Base-by-base conservation (phyloP, 306 rosid genomes). In the Parietaria judaica region DNA sequence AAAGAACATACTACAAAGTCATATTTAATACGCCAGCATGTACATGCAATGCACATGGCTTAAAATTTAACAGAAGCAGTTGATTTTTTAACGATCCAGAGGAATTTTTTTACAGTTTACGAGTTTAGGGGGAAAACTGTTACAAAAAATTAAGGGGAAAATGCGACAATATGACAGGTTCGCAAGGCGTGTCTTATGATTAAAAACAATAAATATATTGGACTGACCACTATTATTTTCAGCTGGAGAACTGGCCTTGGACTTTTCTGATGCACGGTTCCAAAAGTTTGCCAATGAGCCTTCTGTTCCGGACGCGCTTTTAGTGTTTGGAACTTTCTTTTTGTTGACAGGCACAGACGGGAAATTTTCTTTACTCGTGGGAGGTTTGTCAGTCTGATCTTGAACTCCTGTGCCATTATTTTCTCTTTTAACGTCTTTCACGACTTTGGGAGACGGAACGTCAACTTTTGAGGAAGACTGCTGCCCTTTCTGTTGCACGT, bases 221-320 rank as follows among this genome's bases (percentile, higher is more conserved):
- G 56, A 84, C 95, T 55, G 68, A 88, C 97, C 95, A 63, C 79
- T 51, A 57, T 58, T 77, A 53, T 68, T 72, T 74, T 79, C 90
- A 13, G 54, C 80, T 46, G 79, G 71, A 38, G 78, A 57, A 63
- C 70, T 41, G 37, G 85, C 75, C 70, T 84, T 88, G 14, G 94
- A 63, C 80, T 88, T 88, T 58, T 80, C 73, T 70, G 95, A 78
- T 71, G 95, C 89, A 14, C 83, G 83, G 14, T 80, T 79, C 99
- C 99, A 88, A 35, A 86, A 58, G 64, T 85, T 84, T 36, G 90
- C 86, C 73, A 88, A 71, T 12, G 90, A 88, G 74, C 95, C 82
- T 71, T 87, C 95, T 61, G 84, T 51, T 63, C 55, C 71, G 64
- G 85, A 77, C 54, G 84, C 64, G 67, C 65, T 76, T 82, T 88